A percentile compares a stretch with the other conserved stretches of the same genome.
Conservation (phyloP, 768 basidiomycete genomes). For the Lentinula edodes region DNA sequence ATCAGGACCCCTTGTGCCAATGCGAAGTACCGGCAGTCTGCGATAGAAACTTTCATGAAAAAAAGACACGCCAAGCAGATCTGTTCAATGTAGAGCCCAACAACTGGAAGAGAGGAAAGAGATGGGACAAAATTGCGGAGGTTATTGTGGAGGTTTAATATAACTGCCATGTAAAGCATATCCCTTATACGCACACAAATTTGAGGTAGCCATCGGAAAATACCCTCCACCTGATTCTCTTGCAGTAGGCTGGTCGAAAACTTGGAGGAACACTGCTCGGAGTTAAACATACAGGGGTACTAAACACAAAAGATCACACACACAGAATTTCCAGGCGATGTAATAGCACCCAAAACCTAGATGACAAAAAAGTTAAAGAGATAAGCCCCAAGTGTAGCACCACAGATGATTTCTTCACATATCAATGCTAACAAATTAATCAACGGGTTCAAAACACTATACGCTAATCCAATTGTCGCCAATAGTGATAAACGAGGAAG, state of each 20-base stretch:
- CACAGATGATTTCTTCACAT: slow-evolving; percentile 26
- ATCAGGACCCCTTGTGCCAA: slow-evolving; percentile 45
- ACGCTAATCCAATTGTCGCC: slow-evolving; percentile 48
- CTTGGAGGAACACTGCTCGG: slow-evolving; percentile 38
- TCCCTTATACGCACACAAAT: slow-evolving; percentile 34
- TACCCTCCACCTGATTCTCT: slow-evolving; percentile 41
- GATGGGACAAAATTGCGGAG: slow-evolving; percentile 14
- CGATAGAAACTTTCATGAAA: slow-evolving; percentile 47
- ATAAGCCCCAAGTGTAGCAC: not conserved
- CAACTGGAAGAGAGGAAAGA: slow-evolving; percentile 35
- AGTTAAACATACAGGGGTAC: not conserved
- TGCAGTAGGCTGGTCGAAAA: slow-evolving; percentile 48
- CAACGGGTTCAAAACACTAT: slow-evolving; percentile 59
- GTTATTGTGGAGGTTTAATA: slow-evolving; percentile 8
- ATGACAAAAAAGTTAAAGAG: no score
- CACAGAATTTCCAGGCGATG: slow-evolving; percentile 54
- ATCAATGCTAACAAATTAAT: slow-evolving; percentile 59
- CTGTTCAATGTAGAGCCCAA: slow-evolving; percentile 70
- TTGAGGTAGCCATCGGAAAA: slow-evolving; percentile 43
- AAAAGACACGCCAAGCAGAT: slow-evolving; percentile 61
- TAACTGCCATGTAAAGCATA: not conserved
- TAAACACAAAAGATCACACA: slow-evolving; percentile 15
- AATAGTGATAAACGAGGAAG: slow-evolving; percentile 47
- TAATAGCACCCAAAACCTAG: slow-evolving; percentile 51
- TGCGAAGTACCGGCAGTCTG: slow-evolving; percentile 23